Percentiles rank a stretch among this genome's conserved stretches.
phyloP scores from a whole-genome alignment of 148 eudicot genomes.

The Rhododendron griersonianum region DNA sequence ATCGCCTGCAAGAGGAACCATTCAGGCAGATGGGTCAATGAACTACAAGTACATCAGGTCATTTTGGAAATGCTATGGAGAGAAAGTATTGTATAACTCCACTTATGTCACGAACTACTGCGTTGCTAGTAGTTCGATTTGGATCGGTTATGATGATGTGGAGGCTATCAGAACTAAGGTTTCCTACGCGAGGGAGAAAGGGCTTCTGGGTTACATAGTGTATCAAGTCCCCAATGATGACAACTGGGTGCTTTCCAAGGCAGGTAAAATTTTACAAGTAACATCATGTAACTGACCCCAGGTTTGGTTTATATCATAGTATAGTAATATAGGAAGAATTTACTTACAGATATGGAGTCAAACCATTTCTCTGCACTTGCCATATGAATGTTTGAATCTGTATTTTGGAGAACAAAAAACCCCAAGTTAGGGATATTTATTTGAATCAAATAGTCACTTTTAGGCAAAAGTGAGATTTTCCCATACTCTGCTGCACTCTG shows the following conservation, averaged over 20 bases:
- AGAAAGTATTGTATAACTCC: slow-evolving; percentile 20
- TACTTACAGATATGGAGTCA: neutral
- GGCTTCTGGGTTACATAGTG: slow-evolving; percentile 38
- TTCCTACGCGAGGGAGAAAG: slow-evolving; percentile 38
- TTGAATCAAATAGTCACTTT: neutral
- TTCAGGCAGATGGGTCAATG: slow-evolving; percentile 24
- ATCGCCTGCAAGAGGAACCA: no score
- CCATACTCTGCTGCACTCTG: neutral
- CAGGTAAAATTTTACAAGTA: slow-evolving; percentile 15
- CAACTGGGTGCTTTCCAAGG: slow-evolving; percentile 37
- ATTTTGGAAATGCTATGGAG: slow-evolving; percentile 19
- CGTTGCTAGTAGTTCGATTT: slow-evolving; percentile 19
- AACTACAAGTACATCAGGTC: slow-evolving; percentile 24
- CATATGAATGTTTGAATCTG: neutral
- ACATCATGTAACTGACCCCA: neutral
- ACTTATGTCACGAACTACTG: slow-evolving; percentile 35
- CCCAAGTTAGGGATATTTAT: neutral
- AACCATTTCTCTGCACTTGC: neutral
- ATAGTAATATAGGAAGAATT: neutral
- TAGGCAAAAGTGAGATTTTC: neutral
- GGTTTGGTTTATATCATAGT: neutral
- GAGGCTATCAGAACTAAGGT: slow-evolving; percentile 45
- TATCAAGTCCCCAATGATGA: slow-evolving; percentile 35
- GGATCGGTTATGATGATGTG: slow-evolving; percentile 50
- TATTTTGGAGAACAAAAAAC: neutral